These are phyloP conservation scores for Azolla pinnata DNA, from an alignment of 75 land plant species.

Conservation along the genomic window DNA sequence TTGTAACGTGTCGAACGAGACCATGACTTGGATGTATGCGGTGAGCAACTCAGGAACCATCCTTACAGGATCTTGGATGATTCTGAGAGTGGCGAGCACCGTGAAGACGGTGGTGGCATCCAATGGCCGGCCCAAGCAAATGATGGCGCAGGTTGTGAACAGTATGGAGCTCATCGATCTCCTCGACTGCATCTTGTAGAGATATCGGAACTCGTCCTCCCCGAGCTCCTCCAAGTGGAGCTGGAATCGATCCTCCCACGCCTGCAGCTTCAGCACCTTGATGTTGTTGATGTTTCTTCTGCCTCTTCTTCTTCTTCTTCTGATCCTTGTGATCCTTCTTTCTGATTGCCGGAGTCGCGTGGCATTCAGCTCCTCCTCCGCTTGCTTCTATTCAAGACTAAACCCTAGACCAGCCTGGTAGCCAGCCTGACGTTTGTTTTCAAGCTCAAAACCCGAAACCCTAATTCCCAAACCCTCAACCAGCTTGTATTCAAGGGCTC, in stretches of 20 bases:
- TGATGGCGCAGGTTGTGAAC: conserved; percentile 60
- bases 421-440: too few species aligned
- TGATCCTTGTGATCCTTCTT: too few species aligned
- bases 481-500: too few species aligned
- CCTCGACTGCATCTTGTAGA: conserved; percentile 27
- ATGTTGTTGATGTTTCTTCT: conserved; percentile 70
- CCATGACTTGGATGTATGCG: neutral
- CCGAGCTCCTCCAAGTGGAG: conserved; percentile 30
- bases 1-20: neutral
- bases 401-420: too few species aligned
- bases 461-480: too few species aligned
- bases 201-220: conserved; percentile 48
- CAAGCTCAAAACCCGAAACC: too few species aligned
- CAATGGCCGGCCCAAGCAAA: conserved; percentile 26
- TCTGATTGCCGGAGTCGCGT: too few species aligned
- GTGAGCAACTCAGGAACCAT: neutral
- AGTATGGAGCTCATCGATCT: conserved; percentile 31
- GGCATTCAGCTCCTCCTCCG: too few species aligned
- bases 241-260: conserved; percentile 74
- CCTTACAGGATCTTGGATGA: conserved; percentile 1
- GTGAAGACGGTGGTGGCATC: conserved; percentile 58
- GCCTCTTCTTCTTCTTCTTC: too few species aligned
- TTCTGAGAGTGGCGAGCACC: conserved; percentile 28
- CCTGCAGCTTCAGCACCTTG: conserved; percentile 72
- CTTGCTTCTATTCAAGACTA: too few species aligned